Evolutionary conservation across 2,329 filamentous ascomycete species (phyloP), one percentile per base, ranked within the genome.

Genomic region (Teratosphaeria nubilosa): DNA sequence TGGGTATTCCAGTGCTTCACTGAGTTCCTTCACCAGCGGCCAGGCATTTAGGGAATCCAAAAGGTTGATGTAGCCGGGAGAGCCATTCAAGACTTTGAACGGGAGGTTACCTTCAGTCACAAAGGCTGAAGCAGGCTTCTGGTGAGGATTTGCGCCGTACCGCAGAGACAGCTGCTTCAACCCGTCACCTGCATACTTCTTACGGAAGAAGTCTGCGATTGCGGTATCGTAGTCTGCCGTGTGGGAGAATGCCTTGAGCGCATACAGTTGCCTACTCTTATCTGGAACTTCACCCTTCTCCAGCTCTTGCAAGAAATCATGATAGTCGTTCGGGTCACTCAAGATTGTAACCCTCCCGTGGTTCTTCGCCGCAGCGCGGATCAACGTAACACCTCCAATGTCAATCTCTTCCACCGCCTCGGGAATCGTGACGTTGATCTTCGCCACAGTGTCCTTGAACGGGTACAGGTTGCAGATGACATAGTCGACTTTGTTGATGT

Each of bases 331-430:
- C 55, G 94, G 92, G 76, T 97, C 92, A 69, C 89, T 96, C 65
- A 99, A 86, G 73, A 97, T 96, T 63, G 91, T 96, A 61, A 99
- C 94, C 59, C 94, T 86, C 64, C 86, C 80, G 79, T 99, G 94
- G 80, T 99, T 99, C 85, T 99, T 99, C 68, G 94, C 94, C 27
- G 94, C 94, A 58, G 94, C 94, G 64, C 94, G 87, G 71, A 99
- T 89, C 62, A 99, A 86, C 45, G 94, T 99, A 56, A 99, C 94
- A 68, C 94, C 94, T 65, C 91, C 94, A 72, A 99, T 96, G 76
- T 99, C 94, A 69, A 99, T 95, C 79, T 99, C 94, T 78, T 99
- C 94, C 45, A 99, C 92, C 55, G 94, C 94, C 78, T 99, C 92
- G 55, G 90, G 85, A 63, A 99, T 89, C 61, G 92, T 97, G 69